Evolutionary conservation across 257 asterid species (phyloP).

Genomic region (Dorcoceras hygrometricum): DNA sequence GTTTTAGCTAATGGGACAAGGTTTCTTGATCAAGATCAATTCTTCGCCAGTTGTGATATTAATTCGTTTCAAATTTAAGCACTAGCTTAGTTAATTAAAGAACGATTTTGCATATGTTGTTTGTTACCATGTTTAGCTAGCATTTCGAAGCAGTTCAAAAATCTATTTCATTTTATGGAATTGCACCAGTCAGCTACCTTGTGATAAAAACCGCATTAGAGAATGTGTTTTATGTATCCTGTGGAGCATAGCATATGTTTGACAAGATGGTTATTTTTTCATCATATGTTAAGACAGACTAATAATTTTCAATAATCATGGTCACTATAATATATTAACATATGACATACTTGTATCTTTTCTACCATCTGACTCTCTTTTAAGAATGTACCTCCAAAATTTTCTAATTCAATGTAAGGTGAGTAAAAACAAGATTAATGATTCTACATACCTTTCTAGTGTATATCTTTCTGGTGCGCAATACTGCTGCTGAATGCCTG

Average conservation of each 20-base stretch:
- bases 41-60: not conserved
- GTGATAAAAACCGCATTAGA: no score
- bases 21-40: not conserved
- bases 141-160: not conserved
- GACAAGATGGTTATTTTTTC: no score
- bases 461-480: not conserved
- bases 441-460: not conserved
- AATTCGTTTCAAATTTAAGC: not conserved
- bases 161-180: no score
- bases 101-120: no score
- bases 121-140: not conserved
- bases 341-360: not conserved
- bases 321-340: not conserved
- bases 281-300: no score
- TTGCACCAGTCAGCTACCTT: no score
- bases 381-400: constrained; percentile 1
- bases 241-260: no score
- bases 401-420: not conserved
- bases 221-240: no score
- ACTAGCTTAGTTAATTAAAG: no score
- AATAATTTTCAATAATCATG: not conserved
- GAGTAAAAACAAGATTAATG: not conserved
- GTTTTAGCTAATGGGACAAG: not conserved
- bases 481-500: not conserved
- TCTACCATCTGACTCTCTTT: not conserved